Base-by-base conservation (phyloP, 2,329 filamentous ascomycete genomes). In the Rachicladosporium sp. region DNA sequence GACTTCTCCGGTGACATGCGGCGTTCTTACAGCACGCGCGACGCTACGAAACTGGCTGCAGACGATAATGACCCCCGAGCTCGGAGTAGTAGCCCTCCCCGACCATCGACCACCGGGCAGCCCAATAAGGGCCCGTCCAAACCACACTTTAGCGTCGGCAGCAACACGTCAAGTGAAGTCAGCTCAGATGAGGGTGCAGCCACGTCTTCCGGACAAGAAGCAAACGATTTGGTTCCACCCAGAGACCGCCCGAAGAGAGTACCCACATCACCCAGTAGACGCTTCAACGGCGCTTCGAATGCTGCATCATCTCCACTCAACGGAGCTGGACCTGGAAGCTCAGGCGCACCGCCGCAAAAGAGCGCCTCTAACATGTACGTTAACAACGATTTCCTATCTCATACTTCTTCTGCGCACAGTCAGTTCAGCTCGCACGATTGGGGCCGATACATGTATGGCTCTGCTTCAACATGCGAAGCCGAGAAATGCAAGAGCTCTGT, bases 21-120 rank as follows among this genome's bases (percentile, higher is more conserved):
- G 33, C 66, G 71, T 33, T 73, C 73, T 38, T 59, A 68, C 9
- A 77, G 70, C 48, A 66, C 68, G 40, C 66, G 71, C 30, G 66
- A 70, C 47, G 46, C 54, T 3, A 50, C 54, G 10, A 57, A 52
- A 34, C 37, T 56, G 11, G 40, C 46, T n/a, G 44, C 48, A 27
- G 45, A 41, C 37, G 41, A 31, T 27, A 40, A 19, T 29, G 11
- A 31, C 29, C 33, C 12, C 7, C 41, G 44, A 40, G 50, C 50
- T 13, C 46, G 45, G 31, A 56, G 48, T 37, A 49, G 50, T 29
- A 54, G 52, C 40, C 50, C 54, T 10, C 43, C 42, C 29, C 39
- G 41, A 23, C 43, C 44, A 19, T 35, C 43, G 8, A 29, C 29
- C 7, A 29, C 29, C 4, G 39, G 29, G 11, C 41, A 40, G 44